Evolutionary conservation across 768 basidiomycete species (phyloP).

Genomic region (Termitomyces sp.): DNA sequence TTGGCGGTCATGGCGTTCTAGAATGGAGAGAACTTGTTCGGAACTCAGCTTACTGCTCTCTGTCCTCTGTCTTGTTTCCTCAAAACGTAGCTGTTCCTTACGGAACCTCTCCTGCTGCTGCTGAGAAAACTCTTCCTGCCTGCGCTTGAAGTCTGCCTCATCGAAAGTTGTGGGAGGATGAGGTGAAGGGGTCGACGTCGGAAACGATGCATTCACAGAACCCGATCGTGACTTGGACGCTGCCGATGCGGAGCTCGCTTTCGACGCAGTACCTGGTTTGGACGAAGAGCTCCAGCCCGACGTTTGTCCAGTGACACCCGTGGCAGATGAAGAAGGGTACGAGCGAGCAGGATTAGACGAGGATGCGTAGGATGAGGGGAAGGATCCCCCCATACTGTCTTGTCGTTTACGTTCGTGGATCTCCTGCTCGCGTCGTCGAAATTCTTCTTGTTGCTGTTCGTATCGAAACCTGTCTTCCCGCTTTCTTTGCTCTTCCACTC

Average conservation of each 20-base stretch:
- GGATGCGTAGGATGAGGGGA: conserved; percentile 20
- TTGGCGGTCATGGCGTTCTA: conserved; percentile 56
- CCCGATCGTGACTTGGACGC: conserved; percentile 20
- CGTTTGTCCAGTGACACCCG: conserved; percentile 20
- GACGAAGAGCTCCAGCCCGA: conserved; percentile 23
- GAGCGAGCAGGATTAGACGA: conserved; percentile 9
- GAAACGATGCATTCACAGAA: conserved; percentile 28
- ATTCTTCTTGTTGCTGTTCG: conserved; percentile 36
- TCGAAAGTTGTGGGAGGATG: conserved; percentile 16
- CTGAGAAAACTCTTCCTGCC: conserved; percentile 57
- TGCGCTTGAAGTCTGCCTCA: conserved; percentile 58
- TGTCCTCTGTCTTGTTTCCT: conserved; percentile 47
- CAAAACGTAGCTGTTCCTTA: conserved; percentile 58
- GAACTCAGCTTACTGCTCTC: conserved; percentile 47
- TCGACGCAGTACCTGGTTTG: conserved; percentile 19
- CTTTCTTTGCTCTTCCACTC: conserved; percentile 21
- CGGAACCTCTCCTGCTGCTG: conserved; percentile 68
- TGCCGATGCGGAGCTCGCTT: conserved; percentile 19
- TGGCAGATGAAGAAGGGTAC: conserved; percentile 5
- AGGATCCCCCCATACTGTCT: conserved; percentile 30
- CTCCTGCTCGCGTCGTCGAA: conserved; percentile 38
- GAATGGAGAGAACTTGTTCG: conserved; percentile 51
- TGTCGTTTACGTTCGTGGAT: conserved; percentile 43
- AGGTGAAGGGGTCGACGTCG: conserved; percentile 16
- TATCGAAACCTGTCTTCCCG: conserved; percentile 20